phyloP scores from a whole-genome alignment of 345 rosid species.

The Heritiera littoralis region DNA sequence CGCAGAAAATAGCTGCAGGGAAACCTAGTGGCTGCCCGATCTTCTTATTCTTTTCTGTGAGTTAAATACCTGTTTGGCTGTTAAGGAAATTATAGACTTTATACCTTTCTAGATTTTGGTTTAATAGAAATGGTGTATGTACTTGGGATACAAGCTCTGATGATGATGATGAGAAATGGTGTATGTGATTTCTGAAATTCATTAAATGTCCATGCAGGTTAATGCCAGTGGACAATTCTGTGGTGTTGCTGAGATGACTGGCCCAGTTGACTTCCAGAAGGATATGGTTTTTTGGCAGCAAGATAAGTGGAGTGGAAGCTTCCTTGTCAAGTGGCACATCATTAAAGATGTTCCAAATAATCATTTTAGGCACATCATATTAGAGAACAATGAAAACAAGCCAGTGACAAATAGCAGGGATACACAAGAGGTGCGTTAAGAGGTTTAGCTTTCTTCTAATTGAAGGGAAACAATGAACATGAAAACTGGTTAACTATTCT shows the following conservation, averaged over 20 bases:
- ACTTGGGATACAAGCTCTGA: no score
- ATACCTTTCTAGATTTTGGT: neutral
- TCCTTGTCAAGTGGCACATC: slow-evolving; percentile 92
- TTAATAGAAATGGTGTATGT: neutral
- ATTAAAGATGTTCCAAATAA: slow-evolving; percentile 83
- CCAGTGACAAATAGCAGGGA: slow-evolving; percentile 99
- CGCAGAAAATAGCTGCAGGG: slow-evolving; percentile 57
- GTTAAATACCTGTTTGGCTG: slow-evolving; percentile 30
- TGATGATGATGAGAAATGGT: neutral
- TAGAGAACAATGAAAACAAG: slow-evolving; percentile 91
- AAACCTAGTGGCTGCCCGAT: slow-evolving; percentile 64
- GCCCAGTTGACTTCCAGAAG: slow-evolving; percentile 72
- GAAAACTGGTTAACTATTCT: neutral
- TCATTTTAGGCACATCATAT: slow-evolving; percentile 73
- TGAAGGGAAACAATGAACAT: neutral
- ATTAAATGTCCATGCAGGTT: slow-evolving; percentile 51
- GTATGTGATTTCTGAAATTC: neutral
- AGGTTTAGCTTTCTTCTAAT: neutral
- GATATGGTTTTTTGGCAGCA: slow-evolving; percentile 99
- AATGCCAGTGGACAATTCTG: slow-evolving; percentile 97
- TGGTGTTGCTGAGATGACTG: slow-evolving; percentile 96
- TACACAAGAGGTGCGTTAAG: slow-evolving; percentile 82
- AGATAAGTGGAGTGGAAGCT: slow-evolving; percentile 98
- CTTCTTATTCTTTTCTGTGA: slow-evolving; percentile 88
- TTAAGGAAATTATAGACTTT: neutral